Evolutionary conservation across 2,329 filamentous ascomycete species (phyloP), one percentile per base, ranked within the genome.

Genomic region (Whalleya microplaca): DNA sequence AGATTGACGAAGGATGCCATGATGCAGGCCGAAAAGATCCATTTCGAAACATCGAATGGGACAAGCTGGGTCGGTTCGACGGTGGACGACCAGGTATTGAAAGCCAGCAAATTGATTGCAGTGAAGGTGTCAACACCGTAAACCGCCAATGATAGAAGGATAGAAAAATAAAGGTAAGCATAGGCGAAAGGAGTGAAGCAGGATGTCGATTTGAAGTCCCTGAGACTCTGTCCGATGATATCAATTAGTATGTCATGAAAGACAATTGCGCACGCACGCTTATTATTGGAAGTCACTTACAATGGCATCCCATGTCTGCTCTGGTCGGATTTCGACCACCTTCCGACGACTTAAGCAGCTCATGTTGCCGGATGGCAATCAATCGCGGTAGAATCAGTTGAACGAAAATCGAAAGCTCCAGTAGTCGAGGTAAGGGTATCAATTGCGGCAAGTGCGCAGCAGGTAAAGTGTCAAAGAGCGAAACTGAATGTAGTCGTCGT

Each of bases 241-340:
- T 14, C 32, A 21, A 41, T 62, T 51, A 63, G 54, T 21, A 51
- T 55, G 5, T 8, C 29, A 44, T 48, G 21, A 16, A 16, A 19
- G 21, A 55, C 21, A 53, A 37, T 50, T 16, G 42, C 12, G 12
- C 8, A 14, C 19, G 21, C 2, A n/a, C n/a, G n/a, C n/a, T n/a
- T n/a, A n/a, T n/a, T n/a, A n/a, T 23, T 32, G 50, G 20, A 53
- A 2, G 40, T 43, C 53, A 76, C 88, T 71, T 77, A 92, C 90
- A 72, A 98, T 93, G 72, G 93, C 96, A 69, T 93, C 91, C 94
- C 94, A 98, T 80, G 92, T 90, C 77, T 95, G 91, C 75, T 97
- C 94, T 58, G 90, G 87, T 61, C 84, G 82, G 61, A 94, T 83
- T 61, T 88, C 81, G 64, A 80, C 82, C 70, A 79, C 72, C 71